phyloP scores from a whole-genome alignment of 2,329 filamentous ascomycete genomes.

The Arthrinium phaeospermum region DNA sequence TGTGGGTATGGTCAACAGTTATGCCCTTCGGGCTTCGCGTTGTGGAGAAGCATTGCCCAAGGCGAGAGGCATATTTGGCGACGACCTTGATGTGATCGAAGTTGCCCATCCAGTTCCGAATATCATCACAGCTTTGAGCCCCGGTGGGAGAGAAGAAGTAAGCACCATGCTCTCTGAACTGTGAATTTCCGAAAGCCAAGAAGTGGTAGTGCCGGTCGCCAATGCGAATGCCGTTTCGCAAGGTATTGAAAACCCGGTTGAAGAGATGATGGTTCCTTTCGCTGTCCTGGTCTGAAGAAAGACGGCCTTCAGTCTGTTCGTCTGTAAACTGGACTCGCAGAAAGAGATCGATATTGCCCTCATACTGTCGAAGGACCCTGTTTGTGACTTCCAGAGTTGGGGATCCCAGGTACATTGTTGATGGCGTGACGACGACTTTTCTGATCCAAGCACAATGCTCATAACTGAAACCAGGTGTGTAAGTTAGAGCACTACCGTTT shows the following conservation, averaged over 20 bases:
- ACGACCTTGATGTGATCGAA: slow-evolving; percentile 81
- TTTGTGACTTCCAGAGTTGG: slow-evolving; percentile 88
- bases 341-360: slow-evolving; percentile 75
- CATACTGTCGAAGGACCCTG: slow-evolving; percentile 78
- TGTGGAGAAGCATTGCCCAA: slow-evolving; percentile 96
- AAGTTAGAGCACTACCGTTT: slow-evolving; percentile 54
- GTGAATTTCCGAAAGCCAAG: slow-evolving; percentile 92
- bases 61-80: slow-evolving; percentile 87
- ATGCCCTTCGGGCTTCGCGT: slow-evolving; percentile 76
- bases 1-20: slow-evolving; percentile 59
- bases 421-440: slow-evolving; percentile 82
- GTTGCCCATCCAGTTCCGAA: slow-evolving; percentile 85
- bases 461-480: slow-evolving; percentile 57
- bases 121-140: slow-evolving; percentile 72
- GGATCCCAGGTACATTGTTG: slow-evolving; percentile 77
- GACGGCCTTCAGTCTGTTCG: slow-evolving; percentile 68
- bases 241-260: slow-evolving; percentile 71
- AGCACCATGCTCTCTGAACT: slow-evolving; percentile 88
- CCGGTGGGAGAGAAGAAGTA: slow-evolving; percentile 86
- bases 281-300: slow-evolving; percentile 59
- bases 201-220: slow-evolving; percentile 86
- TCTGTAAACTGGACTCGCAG: slow-evolving; percentile 89
- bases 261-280: slow-evolving; percentile 73
- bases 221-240: slow-evolving; percentile 80
- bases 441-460: slow-evolving; percentile 76